Evolutionary conservation across 768 basidiomycete genomes (phyloP), one percentile per base, ranked within the genome.

Genomic region (Leccinum fibrillosum): DNA sequence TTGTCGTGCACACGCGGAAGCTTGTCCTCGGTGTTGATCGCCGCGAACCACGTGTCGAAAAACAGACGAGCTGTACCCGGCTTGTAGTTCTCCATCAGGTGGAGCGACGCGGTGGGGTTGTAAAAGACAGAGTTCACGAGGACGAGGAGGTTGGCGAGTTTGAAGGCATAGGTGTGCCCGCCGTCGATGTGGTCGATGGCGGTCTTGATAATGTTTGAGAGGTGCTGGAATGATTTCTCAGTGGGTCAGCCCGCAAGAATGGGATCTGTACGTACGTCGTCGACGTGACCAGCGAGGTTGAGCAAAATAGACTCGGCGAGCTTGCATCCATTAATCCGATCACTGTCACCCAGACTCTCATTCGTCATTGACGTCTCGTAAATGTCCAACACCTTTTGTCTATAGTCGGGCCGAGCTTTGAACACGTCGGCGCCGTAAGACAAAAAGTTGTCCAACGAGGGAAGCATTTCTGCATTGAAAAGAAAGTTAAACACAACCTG

Each of bases 1-100:
- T 94, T 93, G 75, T 95, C 92, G 68, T 96, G 92, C 47, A 96
- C 92, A 19, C 92, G 84, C 12, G 91, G 90, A 35, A 94, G 80
- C 50, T 78, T 80, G 25, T 71, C 76, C 15, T 80, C 76, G 37
- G 62, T 67, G 57, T 85, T 85, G 72, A 93, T 89, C 11, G 84
- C 83, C 11, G 73, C 80, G 69, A 94, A 94, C 92, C 92, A 95
- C 62, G 77, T 81, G 67, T 91, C 84, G 68, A 95, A 93, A 79
- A 95, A 92, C n/a, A 72, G 67, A 37, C 87, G 84, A 0, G 88
- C 81, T 37, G 79, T 76, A n/a, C 85, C 86, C 0, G 85, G 73
- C 25, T 77, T 77, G 65, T 78, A 74, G 32, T 63, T 71, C 66
- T 91, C 89, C 78, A 95, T 88, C 55, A 92, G 69, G 59, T 86